phyloP scores from a whole-genome alignment of 768 basidiomycete species.

The Termitomyces sp. region DNA sequence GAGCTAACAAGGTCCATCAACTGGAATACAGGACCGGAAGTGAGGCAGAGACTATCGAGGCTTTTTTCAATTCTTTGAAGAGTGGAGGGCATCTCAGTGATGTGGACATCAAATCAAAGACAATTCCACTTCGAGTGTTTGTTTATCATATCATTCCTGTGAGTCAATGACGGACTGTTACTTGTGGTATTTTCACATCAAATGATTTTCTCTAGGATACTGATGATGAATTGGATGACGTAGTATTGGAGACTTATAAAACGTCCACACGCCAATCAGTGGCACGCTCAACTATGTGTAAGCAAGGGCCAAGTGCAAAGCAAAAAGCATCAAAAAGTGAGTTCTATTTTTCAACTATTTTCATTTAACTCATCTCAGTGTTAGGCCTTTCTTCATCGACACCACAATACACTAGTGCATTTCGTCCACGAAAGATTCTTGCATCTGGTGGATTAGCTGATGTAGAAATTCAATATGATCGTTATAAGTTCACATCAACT shows the following conservation, averaged over 20 bases:
- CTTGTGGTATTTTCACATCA: neutral
- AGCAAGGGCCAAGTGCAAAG: neutral
- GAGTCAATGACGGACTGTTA: neutral
- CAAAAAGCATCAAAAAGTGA: neutral
- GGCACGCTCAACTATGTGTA: neutral
- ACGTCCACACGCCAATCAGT: neutral
- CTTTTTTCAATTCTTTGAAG: neutral
- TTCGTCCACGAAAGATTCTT: neutral
- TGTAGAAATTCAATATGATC: neutral
- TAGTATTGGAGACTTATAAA: neutral
- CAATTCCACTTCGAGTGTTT: neutral
- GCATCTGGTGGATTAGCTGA: neutral
- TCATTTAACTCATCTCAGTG: too few relatives aligned
- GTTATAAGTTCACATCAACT: neutral
- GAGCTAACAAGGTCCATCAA: conserved; percentile 3
- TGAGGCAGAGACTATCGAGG: neutral
- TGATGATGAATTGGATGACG: neutral
- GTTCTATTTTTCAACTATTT: neutral
- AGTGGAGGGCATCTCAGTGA: neutral
- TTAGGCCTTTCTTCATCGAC: neutral
- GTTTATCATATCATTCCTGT: neutral
- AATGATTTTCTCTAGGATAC: neutral
- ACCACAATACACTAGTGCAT: neutral
- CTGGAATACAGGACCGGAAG: neutral
- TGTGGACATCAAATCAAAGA: neutral